These are phyloP conservation scores for Phytophthora hybrid DNA, from an alignment of 352 stramenopile species.

Conservation along the genomic window DNA sequence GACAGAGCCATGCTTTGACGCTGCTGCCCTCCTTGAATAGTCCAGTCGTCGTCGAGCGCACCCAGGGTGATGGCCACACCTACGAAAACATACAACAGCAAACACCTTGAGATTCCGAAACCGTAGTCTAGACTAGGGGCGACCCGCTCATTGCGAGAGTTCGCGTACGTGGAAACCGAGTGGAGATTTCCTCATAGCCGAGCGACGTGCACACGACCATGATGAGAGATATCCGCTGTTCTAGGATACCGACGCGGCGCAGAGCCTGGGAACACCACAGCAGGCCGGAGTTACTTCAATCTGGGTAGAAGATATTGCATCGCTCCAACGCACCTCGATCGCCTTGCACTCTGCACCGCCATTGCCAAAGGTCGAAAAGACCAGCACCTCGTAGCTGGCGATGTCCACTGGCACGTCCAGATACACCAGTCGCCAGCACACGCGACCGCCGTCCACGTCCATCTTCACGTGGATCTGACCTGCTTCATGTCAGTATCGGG, in stretches of 20 bases:
- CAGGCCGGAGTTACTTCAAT: not conserved
- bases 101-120: not conserved
- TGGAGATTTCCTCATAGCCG: not conserved
- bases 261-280: not conserved
- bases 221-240: not conserved
- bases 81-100: not conserved
- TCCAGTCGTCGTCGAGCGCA: not conserved
- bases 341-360: not conserved
- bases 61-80: not conserved
- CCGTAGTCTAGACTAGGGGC: not conserved
- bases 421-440: not conserved
- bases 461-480: not conserved
- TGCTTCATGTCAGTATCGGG: not conserved
- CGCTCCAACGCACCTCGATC: not conserved
- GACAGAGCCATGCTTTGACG: not conserved
- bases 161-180: not conserved
- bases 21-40: not conserved
- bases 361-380: not conserved
- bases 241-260: not conserved
- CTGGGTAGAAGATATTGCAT: too few species aligned
- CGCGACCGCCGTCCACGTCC: not conserved
- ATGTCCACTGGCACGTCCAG: conserved; percentile 4
- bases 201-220: not conserved
- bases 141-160: not conserved
- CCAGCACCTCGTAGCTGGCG: not conserved